Evolutionary conservation across 257 asterid species (phyloP).

Genomic region (Plectranthus barbatus): DNA sequence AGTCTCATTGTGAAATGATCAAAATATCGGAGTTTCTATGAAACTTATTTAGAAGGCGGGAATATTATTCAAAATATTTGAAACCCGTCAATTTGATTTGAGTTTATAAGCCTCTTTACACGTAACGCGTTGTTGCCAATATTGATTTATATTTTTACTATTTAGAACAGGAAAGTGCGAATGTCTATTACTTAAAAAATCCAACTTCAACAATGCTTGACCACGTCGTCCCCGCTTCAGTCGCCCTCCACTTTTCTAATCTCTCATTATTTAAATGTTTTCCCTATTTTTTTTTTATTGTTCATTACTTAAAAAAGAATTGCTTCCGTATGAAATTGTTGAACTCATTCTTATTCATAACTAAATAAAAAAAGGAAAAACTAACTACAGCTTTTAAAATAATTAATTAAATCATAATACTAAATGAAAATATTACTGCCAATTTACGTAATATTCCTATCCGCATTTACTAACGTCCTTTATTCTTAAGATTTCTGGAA

Average conservation of each 20-base stretch:
- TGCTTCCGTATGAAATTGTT: no score
- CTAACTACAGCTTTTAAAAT: no score
- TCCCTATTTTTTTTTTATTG: neutral
- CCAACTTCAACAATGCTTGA: neutral
- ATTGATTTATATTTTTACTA: no score
- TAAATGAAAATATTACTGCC: neutral
- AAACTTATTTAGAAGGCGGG: neutral
- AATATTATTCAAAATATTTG: neutral
- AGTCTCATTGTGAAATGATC: neutral
- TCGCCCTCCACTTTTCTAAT: neutral
- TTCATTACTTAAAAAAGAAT: no score
- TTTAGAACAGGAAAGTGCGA: no score
- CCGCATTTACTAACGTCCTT: neutral
- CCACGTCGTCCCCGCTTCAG: neutral
- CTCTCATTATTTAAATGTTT: neutral
- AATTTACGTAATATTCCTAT: neutral
- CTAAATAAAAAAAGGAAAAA: no score
- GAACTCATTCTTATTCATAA: no score
- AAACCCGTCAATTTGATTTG: neutral
- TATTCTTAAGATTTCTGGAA: neutral
- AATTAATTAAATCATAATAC: neutral
- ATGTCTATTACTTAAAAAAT: no score
- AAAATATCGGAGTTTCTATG: neutral
- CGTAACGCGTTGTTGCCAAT: no score
- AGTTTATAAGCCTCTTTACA: neutral